Evolutionary conservation across 805 yeast genomes (phyloP), one percentile per base, ranked within the genome.

Genomic region (Jamesozyma rosinii): DNA sequence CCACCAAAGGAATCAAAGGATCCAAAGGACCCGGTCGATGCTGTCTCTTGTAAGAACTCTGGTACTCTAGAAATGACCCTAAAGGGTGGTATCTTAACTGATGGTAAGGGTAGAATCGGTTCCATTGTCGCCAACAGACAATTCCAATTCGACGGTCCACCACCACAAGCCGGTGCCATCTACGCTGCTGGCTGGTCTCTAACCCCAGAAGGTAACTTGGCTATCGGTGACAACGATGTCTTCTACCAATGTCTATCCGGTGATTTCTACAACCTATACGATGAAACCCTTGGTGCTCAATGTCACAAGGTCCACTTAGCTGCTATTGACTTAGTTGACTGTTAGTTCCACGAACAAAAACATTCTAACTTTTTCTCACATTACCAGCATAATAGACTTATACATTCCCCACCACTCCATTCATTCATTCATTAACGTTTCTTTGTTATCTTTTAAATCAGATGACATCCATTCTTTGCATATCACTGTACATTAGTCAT

Each of bases 121-220:
- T 75, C 87, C 40, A 80, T 82, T 66, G 90, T 82, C 53, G 79
- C 88, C 42, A 82, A 81, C 79, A 74, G 83, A 70, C 90, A 82
- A 70, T 82, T 82, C 76, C 90, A 82, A 70, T 82, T 82, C 58
- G 90, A 82, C 63, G 89, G 89, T 60, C 86, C 87, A 49, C 83
- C 85, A 68, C 88, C 89, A 58, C 90, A 82, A 71, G 85, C 83
- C 29, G 84, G 83, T 65, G 72, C 83, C 46, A 73, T 78, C 60
- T 76, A 75, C 61, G 83, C 85, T 54, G 78, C 74, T 45, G 84
- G 85, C 50, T 79, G 85, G 85, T 67, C 75, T 38, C 64, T 75
- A 37, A 65, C 74, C 39, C 50, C 58, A 49, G 77, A 70, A 33
- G 78, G 75, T 44, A 68, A 69, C 64, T 71, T 79, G 54, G 82